phyloP scores from a whole-genome alignment of 2,329 filamentous ascomycete genomes.

The Drechslerella dactyloides region DNA sequence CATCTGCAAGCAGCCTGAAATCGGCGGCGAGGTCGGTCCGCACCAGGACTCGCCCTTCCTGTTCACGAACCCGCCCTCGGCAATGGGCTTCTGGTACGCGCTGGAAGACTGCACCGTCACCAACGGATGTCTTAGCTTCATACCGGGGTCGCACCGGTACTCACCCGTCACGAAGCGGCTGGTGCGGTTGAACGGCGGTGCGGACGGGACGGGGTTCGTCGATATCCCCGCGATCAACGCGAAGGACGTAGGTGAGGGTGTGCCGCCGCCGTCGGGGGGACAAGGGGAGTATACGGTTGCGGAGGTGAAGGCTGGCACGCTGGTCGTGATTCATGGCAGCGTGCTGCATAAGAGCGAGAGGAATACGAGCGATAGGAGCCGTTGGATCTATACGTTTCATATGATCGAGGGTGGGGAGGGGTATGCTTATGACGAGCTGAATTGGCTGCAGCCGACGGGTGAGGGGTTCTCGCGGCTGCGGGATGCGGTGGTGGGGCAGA shows the following conservation, averaged over 20 bases:
- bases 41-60: conserved; percentile 94
- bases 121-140: conserved; percentile 89
- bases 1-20: conserved; percentile 97
- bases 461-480: conserved; percentile 78
- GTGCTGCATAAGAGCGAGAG: conserved; percentile 93
- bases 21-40: conserved; percentile 85
- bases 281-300: conserved; percentile 72
- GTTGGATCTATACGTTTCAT: conserved; percentile 89
- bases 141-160: conserved; percentile 78
- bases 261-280: conserved; percentile 57
- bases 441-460: conserved; percentile 88
- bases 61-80: conserved; percentile 85
- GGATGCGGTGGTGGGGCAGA: conserved; percentile 29
- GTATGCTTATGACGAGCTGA: conserved; percentile 78
- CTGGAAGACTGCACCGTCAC: conserved; percentile 85
- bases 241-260: conserved; percentile 55
- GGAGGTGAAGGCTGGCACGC: conserved; percentile 85
- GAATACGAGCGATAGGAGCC: conserved; percentile 76
- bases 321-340: conserved; percentile 96
- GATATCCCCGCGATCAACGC: conserved; percentile 65
- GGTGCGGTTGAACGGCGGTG: conserved; percentile 67
- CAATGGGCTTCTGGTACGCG: conserved; percentile 97
- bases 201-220: conserved; percentile 71
- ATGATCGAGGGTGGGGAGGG: conserved; percentile 77
- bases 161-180: conserved; percentile 75